Conservation (phyloP, 2,329 filamentous ascomycete genomes). For the Exophiala xenobiotica region DNA sequence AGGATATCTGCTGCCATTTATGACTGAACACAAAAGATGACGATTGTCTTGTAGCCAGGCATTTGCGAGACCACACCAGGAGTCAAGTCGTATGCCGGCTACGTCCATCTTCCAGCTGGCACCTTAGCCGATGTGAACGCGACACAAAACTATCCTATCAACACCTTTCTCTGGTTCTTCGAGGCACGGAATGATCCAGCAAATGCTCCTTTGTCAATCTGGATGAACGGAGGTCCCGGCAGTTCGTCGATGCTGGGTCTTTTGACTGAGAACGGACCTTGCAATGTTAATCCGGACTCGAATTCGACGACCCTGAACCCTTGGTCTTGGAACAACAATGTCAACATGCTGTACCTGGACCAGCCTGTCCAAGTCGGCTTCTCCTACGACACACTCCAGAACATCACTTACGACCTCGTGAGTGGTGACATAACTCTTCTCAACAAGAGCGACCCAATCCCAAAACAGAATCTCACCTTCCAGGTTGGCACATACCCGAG, state of each 20-base stretch:
- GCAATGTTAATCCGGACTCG: constrained; percentile 51
- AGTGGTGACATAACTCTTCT: constrained; percentile 6
- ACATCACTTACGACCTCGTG: constrained; percentile 40
- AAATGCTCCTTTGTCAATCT: constrained; percentile 45
- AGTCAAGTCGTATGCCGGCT: constrained; percentile 59
- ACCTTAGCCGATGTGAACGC: constrained; percentile 37
- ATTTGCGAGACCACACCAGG: constrained; percentile 59
- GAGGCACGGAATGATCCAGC: constrained; percentile 46
- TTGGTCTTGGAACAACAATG: constrained; percentile 62
- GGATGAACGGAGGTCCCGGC: constrained; percentile 51
- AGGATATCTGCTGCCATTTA: constrained; percentile 10
- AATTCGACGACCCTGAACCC: constrained; percentile 54
- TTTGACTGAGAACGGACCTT: constrained; percentile 53
- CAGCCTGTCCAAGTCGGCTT: constrained; percentile 61
- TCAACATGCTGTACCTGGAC: constrained; percentile 60
- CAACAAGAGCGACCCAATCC: constrained; percentile 28
- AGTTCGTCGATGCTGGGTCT: constrained; percentile 56
- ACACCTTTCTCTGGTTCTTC: constrained; percentile 56
- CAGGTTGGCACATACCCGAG: constrained; percentile 50
- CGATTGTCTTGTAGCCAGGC: neutral
- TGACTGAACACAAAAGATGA: neutral
- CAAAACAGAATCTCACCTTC: neutral
- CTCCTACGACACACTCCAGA: constrained; percentile 49
- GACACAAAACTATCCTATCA: constrained; percentile 51
- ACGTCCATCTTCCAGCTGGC: constrained; percentile 54